These are phyloP conservation scores for Bertia moriformis DNA, from an alignment of 2,329 filamentous ascomycete species.

Conservation along the genomic window DNA sequence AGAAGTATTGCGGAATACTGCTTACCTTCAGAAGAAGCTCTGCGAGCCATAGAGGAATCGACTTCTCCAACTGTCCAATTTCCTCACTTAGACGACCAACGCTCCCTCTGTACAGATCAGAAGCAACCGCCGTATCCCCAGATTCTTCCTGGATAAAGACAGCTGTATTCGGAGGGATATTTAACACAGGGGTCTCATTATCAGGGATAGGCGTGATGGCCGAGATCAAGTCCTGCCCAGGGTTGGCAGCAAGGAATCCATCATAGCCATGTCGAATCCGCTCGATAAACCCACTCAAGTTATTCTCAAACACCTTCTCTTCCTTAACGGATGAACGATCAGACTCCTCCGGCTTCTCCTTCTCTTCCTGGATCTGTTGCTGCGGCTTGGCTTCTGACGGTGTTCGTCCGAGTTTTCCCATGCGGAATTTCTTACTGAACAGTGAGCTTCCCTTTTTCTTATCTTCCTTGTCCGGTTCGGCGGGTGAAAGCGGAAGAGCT, in stretches of 20 bases:
- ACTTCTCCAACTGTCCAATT: conserved; percentile 70
- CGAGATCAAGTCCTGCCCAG: conserved; percentile 17
- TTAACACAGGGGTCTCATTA: conserved; percentile 25
- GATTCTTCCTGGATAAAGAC: conserved; percentile 52
- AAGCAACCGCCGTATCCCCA: conserved; percentile 28
- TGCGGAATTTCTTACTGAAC: conserved; percentile 74
- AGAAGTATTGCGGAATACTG: conserved; percentile 6
- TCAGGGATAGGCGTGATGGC: conserved; percentile 23
- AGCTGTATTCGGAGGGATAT: conserved; percentile 30
- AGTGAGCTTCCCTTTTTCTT: conserved; percentile 45
- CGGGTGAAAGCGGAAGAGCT: neutral
- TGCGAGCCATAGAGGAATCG: conserved; percentile 80
- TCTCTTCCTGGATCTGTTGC: conserved; percentile 58
- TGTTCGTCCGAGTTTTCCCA: conserved; percentile 63
- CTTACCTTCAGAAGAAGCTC: conserved; percentile 63
- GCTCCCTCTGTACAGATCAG: conserved; percentile 82
- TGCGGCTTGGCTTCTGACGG: conserved; percentile 50
- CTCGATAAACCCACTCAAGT: conserved; percentile 26
- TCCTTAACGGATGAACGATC: conserved; percentile 21
- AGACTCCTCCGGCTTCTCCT: conserved; percentile 60
- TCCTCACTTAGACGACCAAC: conserved; percentile 65
- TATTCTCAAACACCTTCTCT: conserved; percentile 25
- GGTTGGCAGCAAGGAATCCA: conserved; percentile 19
- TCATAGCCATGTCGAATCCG: conserved; percentile 27
- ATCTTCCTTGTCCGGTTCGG: conserved; percentile 34